Evolutionary conservation across 176 grass and related monocot genomes (phyloP).

Genomic region (Themeda triandra): DNA sequence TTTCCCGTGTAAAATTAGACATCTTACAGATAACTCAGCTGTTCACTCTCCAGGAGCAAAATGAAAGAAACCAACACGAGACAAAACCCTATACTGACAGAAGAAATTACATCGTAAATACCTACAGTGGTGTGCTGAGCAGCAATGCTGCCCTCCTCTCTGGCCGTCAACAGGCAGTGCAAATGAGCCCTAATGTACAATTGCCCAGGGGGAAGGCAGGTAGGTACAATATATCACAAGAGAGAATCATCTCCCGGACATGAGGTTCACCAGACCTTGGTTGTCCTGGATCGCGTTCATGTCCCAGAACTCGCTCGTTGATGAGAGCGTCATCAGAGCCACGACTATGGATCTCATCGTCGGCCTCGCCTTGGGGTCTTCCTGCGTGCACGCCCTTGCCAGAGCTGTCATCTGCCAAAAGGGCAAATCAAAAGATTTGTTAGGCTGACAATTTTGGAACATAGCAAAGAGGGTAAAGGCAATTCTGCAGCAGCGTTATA

Average conservation of each 20-base stretch:
- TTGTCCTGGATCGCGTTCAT: slow-evolving; percentile 60
- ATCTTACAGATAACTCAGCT: background rate
- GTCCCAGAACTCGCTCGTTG: slow-evolving; percentile 76
- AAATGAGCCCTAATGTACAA: slow-evolving; percentile 13
- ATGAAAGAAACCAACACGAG: background rate
- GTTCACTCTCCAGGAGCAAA: background rate
- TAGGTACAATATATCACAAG: background rate
- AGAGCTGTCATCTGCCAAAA: slow-evolving; percentile 60
- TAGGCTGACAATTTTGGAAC: background rate
- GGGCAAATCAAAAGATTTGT: background rate
- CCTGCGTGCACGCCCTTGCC: slow-evolving; percentile 78
- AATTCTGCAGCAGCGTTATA: background rate
- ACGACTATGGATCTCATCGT: slow-evolving; percentile 82
- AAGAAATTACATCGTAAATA: background rate
- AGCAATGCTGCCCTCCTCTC: background rate
- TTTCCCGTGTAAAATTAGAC: background rate
- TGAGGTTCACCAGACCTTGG: slow-evolving; percentile 61
- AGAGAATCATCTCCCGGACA: slow-evolving; percentile 67
- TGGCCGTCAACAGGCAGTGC: background rate
- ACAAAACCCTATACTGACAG: background rate
- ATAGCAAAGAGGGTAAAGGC: background rate
- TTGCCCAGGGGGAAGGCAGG: background rate
- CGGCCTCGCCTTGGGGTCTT: slow-evolving; percentile 65
- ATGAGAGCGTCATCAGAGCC: slow-evolving; percentile 74
- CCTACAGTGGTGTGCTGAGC: background rate